Evolutionary conservation across 495 filamentous ascomycete genomes (phyloP).

Genomic region (Neurospora sp.): DNA sequence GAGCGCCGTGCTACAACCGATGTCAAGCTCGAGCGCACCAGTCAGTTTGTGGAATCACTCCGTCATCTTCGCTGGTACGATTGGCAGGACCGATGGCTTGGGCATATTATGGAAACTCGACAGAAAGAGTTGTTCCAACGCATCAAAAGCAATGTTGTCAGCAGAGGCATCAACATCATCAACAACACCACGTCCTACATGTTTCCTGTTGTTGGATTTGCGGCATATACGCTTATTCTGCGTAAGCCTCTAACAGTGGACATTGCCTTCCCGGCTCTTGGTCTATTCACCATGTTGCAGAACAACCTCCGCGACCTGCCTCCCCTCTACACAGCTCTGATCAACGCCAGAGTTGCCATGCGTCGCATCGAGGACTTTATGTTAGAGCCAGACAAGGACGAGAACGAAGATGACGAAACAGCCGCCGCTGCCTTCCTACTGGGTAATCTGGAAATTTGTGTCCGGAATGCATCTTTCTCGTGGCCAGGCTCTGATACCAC

Average conservation of each 20-base stretch:
- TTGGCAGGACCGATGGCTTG: constrained; percentile 75
- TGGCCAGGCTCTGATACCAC: constrained; percentile 58
- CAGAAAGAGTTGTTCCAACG: constrained; percentile 55
- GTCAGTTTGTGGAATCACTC: constrained; percentile 74
- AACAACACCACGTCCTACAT: constrained; percentile 56
- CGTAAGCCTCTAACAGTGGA: constrained; percentile 58
- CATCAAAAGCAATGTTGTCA: constrained; percentile 54
- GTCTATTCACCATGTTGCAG: constrained; percentile 67
- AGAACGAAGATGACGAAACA: constrained; percentile 24
- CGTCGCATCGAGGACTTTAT: constrained; percentile 77
- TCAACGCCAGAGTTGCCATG: constrained; percentile 68
- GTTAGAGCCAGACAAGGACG: constrained; percentile 66
- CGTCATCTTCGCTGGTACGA: constrained; percentile 82
- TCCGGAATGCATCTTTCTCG: constrained; percentile 59
- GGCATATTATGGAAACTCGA: constrained; percentile 58
- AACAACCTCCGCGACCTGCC: constrained; percentile 60
- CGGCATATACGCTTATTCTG: constrained; percentile 62
- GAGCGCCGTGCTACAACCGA: constrained; percentile 59
- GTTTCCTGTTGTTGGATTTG: constrained; percentile 71
- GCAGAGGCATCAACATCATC: constrained; percentile 46
- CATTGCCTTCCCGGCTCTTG: constrained; percentile 71
- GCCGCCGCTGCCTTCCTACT: neutral
- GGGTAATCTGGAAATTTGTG: constrained; percentile 29
- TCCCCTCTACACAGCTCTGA: constrained; percentile 54
- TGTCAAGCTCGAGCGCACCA: constrained; percentile 58